Conservation (phyloP, 345 rosid species). For the Clausena lansium region DNA sequence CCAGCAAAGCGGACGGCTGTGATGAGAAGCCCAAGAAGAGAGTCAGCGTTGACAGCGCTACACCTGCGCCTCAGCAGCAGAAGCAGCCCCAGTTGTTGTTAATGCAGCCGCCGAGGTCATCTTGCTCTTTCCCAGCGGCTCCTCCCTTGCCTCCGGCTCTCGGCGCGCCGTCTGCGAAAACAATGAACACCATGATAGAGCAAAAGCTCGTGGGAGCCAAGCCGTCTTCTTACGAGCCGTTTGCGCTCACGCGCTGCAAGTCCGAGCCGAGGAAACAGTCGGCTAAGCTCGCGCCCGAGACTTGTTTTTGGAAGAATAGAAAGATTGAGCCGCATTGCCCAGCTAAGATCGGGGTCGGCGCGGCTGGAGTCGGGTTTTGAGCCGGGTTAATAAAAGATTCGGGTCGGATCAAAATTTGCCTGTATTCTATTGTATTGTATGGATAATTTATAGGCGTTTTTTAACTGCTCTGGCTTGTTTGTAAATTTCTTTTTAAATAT, state of each 20-base stretch:
- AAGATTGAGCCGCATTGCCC: slow-evolving; percentile 79
- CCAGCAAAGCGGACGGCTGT: slow-evolving; percentile 28
- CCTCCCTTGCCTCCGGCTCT: slow-evolving; percentile 32
- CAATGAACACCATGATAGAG: slow-evolving; percentile 43
- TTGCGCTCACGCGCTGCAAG: slow-evolving; percentile 76
- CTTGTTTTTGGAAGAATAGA: slow-evolving; percentile 88
- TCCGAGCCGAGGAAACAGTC: slow-evolving; percentile 84
- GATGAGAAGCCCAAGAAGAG: slow-evolving; percentile 51
- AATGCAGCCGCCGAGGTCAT: slow-evolving; percentile 71
- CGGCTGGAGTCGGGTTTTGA: slow-evolving; percentile 73
- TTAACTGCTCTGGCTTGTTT: not conserved
- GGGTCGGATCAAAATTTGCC: not conserved
- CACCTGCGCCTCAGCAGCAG: slow-evolving; percentile 33
- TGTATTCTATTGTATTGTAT: slow-evolving; percentile 25
- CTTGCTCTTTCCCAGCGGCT: slow-evolving; percentile 76
- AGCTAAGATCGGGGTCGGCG: slow-evolving; percentile 61
- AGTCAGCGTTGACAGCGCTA: slow-evolving; percentile 40
- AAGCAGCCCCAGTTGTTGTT: slow-evolving; percentile 28
- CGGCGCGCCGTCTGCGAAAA: slow-evolving; percentile 24
- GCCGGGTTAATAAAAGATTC: not conserved
- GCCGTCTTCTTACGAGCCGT: slow-evolving; percentile 53
- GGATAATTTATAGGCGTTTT: slow-evolving; percentile 15
- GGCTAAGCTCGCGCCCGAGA: slow-evolving; percentile 61
- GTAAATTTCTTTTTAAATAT: slow-evolving; percentile 21
- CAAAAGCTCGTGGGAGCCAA: slow-evolving; percentile 52